These are phyloP conservation scores for Myriosclerotinia duriaeana DNA, from an alignment of 2,329 filamentous ascomycete genomes.

Conservation along the genomic window DNA sequence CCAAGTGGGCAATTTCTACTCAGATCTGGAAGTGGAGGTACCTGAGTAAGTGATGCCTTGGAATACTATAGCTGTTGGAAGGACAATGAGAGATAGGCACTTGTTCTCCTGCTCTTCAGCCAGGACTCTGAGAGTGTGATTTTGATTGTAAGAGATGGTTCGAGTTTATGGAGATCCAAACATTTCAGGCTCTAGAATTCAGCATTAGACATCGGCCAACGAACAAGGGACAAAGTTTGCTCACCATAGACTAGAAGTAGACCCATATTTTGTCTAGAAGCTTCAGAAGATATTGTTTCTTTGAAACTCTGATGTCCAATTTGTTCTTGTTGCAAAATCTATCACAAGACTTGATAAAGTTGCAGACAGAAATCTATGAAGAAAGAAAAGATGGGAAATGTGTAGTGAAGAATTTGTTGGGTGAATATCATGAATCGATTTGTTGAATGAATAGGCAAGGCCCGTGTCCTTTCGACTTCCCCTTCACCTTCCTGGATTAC, in stretches of 20 bases:
- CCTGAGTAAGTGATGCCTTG: neutral
- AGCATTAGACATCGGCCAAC: neutral
- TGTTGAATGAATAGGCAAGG: neutral
- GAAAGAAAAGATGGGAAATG: neutral
- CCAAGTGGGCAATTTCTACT: neutral
- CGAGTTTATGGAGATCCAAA: neutral
- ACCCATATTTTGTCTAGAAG: neutral
- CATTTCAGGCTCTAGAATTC: neutral
- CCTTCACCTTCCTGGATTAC: slow-evolving; percentile 1
- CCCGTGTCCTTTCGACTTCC: neutral
- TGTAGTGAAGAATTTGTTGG: neutral
- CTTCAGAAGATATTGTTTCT: neutral
- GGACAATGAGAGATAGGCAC: neutral
- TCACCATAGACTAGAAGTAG: neutral
- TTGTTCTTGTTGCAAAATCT: neutral
- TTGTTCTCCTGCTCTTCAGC: neutral
- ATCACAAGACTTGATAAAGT: neutral
- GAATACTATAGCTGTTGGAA: neutral
- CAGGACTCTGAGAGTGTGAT: too few relatives aligned
- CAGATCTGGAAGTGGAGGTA: neutral
- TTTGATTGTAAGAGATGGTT: too few relatives aligned
- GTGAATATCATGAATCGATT: neutral
- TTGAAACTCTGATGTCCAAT: neutral
- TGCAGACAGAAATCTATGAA: neutral
- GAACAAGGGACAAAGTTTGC: neutral